Percentiles rank a stretch among this genome's conserved stretches.
These are phyloP conservation scores for Blastobotrys attinorum DNA, from an alignment of 805 yeast genomes.

Conservation along the genomic window DNA sequence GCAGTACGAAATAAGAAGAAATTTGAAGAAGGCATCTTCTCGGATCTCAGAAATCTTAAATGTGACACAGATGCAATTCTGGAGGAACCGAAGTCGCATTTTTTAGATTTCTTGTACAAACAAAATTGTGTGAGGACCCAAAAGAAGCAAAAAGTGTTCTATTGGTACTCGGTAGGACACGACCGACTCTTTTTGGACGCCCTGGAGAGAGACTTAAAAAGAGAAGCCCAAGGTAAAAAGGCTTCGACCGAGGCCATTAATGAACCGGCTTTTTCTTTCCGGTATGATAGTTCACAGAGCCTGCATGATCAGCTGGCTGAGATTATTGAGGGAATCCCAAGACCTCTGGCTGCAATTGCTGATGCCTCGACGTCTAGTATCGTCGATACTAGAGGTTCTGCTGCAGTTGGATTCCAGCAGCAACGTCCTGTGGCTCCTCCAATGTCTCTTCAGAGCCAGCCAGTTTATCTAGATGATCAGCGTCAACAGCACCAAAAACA, in stretches of 20 bases:
- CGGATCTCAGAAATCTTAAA: conserved; percentile 80
- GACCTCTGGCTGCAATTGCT: conserved; percentile 24
- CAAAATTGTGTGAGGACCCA: conserved; percentile 88
- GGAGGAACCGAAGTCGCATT: conserved; percentile 80
- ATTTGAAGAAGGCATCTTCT: conserved; percentile 93
- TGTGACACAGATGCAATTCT: conserved; percentile 75
- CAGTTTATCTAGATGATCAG: neutral
- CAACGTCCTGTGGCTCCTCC: conserved; percentile 2
- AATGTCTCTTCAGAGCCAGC: conserved; percentile 5
- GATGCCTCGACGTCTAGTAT: conserved; percentile 22
- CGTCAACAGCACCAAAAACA: conserved; percentile 6
- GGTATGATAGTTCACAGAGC: conserved; percentile 41
- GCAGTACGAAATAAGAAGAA: conserved; percentile 78
- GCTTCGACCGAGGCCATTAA: conserved; percentile 65
- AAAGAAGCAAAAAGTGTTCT: conserved; percentile 93
- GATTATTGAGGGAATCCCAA: conserved; percentile 21
- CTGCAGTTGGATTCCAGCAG: neutral
- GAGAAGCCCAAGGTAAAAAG: conserved; percentile 49
- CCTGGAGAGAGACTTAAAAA: conserved; percentile 80
- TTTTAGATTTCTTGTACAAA: conserved; percentile 74
- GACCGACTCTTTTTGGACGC: conserved; percentile 90
- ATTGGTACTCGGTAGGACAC: conserved; percentile 95
- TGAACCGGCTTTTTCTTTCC: conserved; percentile 77
- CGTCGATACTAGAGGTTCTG: neutral
- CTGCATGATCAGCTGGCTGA: conserved; percentile 31